Percentiles rank a stretch among this genome's conserved stretches.
phyloP scores from a whole-genome alignment of 441 rosid genomes.

The Cnidoscolus chayamansa region DNA sequence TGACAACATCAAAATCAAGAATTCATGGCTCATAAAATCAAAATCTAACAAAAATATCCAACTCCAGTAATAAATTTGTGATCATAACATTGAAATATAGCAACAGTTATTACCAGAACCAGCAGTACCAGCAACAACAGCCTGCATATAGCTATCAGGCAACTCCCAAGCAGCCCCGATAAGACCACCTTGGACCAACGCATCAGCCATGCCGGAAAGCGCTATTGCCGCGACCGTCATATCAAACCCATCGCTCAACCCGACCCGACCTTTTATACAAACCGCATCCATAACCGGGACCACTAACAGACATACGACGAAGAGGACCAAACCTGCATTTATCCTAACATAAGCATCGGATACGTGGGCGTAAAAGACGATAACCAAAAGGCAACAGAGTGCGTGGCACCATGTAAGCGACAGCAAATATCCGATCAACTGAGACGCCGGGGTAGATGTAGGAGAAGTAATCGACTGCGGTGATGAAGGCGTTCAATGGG shows the following conservation, averaged over 20 bases:
- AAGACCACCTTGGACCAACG: slow-evolving; percentile 80
- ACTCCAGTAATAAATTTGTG: background rate
- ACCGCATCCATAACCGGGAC: slow-evolving; percentile 70
- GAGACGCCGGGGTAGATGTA: slow-evolving; percentile 75
- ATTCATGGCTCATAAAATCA: too few species aligned
- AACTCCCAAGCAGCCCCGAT: slow-evolving; percentile 85
- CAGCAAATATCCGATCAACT: slow-evolving; percentile 81
- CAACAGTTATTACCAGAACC: slow-evolving; percentile 56
- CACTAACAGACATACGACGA: slow-evolving; percentile 51
- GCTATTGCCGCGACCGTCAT: slow-evolving; percentile 50
- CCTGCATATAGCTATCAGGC: slow-evolving; percentile 89
- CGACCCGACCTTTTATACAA: slow-evolving; percentile 71
- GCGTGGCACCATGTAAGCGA: slow-evolving; percentile 59
- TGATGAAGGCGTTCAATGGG: slow-evolving; percentile 95
- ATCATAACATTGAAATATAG: too few species aligned
- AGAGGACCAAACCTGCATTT: slow-evolving; percentile 63
- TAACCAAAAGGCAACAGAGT: slow-evolving; percentile 44
- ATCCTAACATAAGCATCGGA: slow-evolving; percentile 67
- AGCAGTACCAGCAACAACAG: slow-evolving; percentile 86
- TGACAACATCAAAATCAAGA: too few species aligned
- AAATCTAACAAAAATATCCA: background rate
- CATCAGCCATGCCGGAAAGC: slow-evolving; percentile 69
- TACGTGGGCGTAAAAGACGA: slow-evolving; percentile 59
- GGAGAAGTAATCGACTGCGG: slow-evolving; percentile 93
- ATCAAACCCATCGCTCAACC: slow-evolving; percentile 62